Base-by-base conservation (phyloP, 768 basidiomycete genomes). In the Gymnopilus junonius region DNA sequence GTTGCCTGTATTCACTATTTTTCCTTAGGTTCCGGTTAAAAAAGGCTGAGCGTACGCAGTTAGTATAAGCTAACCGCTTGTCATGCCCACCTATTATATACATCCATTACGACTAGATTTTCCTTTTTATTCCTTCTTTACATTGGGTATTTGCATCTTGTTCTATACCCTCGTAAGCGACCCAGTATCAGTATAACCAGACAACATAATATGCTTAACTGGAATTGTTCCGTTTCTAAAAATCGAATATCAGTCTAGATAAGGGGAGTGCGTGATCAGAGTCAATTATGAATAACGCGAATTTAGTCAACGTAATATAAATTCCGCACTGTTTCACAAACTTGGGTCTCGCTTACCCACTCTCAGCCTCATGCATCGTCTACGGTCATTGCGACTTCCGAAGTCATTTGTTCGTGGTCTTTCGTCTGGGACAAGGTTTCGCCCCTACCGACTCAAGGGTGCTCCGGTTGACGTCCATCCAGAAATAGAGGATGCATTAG, bases 401-500 rank as follows among this genome's bases (percentile, higher is more conserved):
- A 57, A 46, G n/a, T 35, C 56, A 31, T 50, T 58, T 12, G 31
- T 20, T 54, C 69, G 67, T 21, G 21, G 37, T 14, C 59, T 67
- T 31, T 65, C 69, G 2, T 62, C 69, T 11, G 65, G 48, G 62
- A 34, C 66, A n/a, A 17, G 29, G 11, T 35, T 62, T 23, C 55
- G 23, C 42, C 58, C 62, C 32, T n/a, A 59, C 66, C 42, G 68
- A 61, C 50, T 67, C 68, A 57, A 66, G 32, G 50, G 71, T 39
- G 77, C 79, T 11, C 79, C 81, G 4, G 57, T 94, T 11, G 92
- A 94, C 74, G 72, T 94, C 32, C 89, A 90, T 57, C 90, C 92
- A 8, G 95, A 99, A 74, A 89, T 98, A 32, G 79, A 90, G 65
- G 85, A 95, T 59, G 95, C 96, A 3, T 81, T 97, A 21, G 79